Evolutionary conservation across 75 land plant genomes (phyloP).

Genomic region (Cunninghamia lanceolata): DNA sequence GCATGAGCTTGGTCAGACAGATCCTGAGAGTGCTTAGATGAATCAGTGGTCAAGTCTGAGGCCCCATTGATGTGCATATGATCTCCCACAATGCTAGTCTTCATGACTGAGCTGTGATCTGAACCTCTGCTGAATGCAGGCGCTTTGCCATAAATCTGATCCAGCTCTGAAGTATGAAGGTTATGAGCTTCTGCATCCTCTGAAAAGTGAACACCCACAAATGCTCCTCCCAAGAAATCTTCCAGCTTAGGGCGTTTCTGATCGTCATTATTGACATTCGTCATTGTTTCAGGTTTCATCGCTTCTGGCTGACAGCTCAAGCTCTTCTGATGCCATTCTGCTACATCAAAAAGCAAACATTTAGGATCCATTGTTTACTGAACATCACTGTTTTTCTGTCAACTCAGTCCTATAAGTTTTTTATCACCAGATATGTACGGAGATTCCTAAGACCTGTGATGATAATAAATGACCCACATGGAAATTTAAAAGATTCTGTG

Average conservation of each 20-base stretch:
- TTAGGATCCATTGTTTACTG: neutral
- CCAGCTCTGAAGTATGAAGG: neutral
- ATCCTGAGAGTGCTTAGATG: neutral
- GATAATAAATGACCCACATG: neutral
- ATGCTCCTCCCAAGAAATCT: slow-evolving; percentile 8
- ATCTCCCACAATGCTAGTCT: neutral
- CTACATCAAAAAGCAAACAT: neutral
- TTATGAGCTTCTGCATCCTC: neutral
- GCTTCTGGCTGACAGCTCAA: neutral
- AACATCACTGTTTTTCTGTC: neutral
- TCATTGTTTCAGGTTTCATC: neutral
- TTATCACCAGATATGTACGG: neutral
- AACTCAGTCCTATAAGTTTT: neutral
- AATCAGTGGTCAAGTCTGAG: neutral
- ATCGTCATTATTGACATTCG: neutral
- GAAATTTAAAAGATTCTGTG: neutral
- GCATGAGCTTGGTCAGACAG: neutral
- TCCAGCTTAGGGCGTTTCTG: slow-evolving; percentile 7
- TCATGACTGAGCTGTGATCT: neutral
- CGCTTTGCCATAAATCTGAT: neutral
- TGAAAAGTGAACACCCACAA: slow-evolving; percentile 8
- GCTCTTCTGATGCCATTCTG: slow-evolving; percentile 7
- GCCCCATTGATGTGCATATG: neutral
- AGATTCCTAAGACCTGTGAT: neutral
- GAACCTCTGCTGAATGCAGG: neutral